Conservation (phyloP, 139 green algal species). For the Yamagishiella unicocca region DNA sequence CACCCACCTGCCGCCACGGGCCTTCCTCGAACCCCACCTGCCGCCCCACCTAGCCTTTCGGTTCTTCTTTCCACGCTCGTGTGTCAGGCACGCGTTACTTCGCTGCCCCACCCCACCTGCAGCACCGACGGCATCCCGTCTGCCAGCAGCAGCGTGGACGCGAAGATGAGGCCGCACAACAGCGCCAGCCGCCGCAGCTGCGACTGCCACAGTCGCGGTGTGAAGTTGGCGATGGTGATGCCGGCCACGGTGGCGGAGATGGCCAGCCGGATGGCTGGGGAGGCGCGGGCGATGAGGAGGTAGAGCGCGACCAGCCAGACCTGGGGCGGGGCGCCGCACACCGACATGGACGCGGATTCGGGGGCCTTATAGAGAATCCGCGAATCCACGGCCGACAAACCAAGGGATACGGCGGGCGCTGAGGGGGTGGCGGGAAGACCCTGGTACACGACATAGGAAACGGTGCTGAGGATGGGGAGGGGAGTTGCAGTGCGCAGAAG, state of each 20-base stretch:
- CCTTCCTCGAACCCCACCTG: not conserved
- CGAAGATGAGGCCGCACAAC: conserved; percentile 76
- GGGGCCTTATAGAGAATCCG: too few species aligned
- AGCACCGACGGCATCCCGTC: conserved; percentile 80
- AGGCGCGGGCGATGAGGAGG: conserved; percentile 72
- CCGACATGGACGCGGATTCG: too few species aligned
- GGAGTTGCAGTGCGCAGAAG: too few species aligned
- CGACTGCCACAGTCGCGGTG: conserved; percentile 66
- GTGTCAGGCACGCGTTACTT: too few species aligned
- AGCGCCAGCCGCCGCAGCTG: conserved; percentile 76
- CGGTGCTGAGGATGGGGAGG: too few species aligned
- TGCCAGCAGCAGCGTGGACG: conserved; percentile 62
- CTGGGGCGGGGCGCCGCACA: conserved; percentile 52
- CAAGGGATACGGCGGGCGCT: too few species aligned
- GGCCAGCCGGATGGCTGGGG: conserved; percentile 52
- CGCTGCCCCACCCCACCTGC: conserved; percentile 52
- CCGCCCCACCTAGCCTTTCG: not conserved
- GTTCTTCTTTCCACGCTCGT: not conserved
- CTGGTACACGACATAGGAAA: too few species aligned
- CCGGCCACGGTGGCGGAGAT: conserved; percentile 58
- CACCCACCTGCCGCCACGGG: not conserved
- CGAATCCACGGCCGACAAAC: too few species aligned
- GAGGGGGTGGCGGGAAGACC: too few species aligned
- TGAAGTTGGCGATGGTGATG: conserved; percentile 65
- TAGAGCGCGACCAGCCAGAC: conserved; percentile 82